Conservation (phyloP, 352 stramenopile species). For the Globisporangium paroecandrum region DNA sequence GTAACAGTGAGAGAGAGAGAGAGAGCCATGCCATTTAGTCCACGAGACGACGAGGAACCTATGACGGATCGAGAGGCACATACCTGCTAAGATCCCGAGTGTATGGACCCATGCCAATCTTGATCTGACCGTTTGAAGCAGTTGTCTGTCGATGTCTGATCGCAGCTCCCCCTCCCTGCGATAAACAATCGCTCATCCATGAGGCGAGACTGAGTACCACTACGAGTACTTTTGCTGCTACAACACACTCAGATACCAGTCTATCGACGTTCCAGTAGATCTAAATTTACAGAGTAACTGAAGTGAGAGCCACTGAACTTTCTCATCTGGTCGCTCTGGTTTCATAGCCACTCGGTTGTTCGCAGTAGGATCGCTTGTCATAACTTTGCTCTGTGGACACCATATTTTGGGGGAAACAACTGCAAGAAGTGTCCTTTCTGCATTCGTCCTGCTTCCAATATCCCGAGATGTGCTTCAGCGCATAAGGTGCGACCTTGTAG, state of each 20-base stretch:
- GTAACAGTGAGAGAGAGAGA: background rate
- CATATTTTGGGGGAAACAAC: background rate
- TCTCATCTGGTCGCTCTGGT: background rate
- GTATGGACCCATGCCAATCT: background rate
- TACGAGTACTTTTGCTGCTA: background rate
- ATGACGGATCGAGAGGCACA: too few relatives aligned
- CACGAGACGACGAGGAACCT: background rate
- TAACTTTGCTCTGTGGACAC: background rate
- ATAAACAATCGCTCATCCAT: background rate
- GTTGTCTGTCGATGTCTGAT: background rate
- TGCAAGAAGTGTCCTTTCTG: background rate
- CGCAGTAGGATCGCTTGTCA: background rate
- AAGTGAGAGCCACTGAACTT: background rate
- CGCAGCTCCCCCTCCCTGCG: background rate
- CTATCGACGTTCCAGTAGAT: background rate
- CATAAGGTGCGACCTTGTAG: slow-evolving; percentile 5
- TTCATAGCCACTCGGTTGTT: background rate
- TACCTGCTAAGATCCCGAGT: too few relatives aligned
- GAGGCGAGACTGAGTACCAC: background rate
- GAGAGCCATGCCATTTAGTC: background rate
- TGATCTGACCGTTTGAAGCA: background rate
- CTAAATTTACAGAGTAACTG: background rate
- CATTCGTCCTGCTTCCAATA: background rate
- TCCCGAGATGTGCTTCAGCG: background rate
- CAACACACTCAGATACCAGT: background rate